Evolutionary conservation across 2,329 filamentous ascomycete genomes (phyloP).

Genomic region (Colletotrichum musae): DNA sequence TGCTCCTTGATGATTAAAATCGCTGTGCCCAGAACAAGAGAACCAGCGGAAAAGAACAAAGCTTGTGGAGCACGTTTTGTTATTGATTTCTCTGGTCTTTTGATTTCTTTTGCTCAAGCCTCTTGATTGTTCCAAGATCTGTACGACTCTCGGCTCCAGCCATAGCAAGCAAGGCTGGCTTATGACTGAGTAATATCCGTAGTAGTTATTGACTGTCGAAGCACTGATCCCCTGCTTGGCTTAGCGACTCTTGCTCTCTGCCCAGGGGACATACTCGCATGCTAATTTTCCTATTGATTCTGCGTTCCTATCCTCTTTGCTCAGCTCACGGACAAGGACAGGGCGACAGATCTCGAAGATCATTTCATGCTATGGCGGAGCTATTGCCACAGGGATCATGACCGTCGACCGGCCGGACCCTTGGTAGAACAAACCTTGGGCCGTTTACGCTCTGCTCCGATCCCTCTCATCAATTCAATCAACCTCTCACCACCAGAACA

Average conservation of each 20-base stretch:
- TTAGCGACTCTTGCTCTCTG: background rate
- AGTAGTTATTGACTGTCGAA: background rate
- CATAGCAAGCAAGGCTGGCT: conserved; percentile 18
- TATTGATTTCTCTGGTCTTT: background rate
- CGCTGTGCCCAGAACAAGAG: conserved; percentile 21
- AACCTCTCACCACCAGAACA: conserved; percentile 38
- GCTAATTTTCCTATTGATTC: background rate
- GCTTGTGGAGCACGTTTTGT: background rate
- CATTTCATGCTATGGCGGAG: conserved; percentile 26
- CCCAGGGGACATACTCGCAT: background rate
- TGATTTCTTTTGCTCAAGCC: background rate
- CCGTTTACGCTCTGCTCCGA: conserved; percentile 1
- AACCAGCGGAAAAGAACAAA: conserved; percentile 2
- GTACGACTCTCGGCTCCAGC: conserved; percentile 18
- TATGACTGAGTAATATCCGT: background rate
- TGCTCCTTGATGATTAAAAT: background rate
- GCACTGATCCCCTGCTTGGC: conserved; percentile 15
- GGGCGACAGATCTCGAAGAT: conserved; percentile 23
- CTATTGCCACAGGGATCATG: conserved; percentile 21
- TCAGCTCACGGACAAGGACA: background rate
- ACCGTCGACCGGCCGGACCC: conserved; percentile 22
- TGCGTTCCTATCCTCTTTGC: background rate
- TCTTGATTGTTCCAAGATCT: conserved; percentile 7
- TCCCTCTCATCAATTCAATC: conserved; percentile 26
- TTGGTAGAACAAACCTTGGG: conserved; percentile 27